Conservation (phyloP, 2,329 filamentous ascomycete species). For the Aspergillus pseudoterreus region DNA sequence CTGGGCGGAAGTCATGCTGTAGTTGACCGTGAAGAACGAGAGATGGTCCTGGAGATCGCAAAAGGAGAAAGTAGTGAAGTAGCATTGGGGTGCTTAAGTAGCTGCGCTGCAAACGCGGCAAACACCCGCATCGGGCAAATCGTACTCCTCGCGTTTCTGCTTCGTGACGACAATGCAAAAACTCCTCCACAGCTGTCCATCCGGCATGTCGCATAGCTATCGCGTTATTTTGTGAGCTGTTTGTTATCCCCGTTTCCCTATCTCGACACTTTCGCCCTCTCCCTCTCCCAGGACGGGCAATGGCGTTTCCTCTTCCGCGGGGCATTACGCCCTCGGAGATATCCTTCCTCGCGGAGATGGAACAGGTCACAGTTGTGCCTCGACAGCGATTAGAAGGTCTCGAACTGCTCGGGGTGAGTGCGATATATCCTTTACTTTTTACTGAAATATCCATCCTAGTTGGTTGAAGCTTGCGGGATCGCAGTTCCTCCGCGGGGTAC, state of each 20-base stretch:
- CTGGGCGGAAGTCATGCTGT: constrained; percentile 27
- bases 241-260: not conserved
- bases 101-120: constrained; percentile 29
- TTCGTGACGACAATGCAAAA: not conserved
- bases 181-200: not conserved
- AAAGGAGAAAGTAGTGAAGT: too few relatives aligned
- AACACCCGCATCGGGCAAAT: constrained; percentile 21
- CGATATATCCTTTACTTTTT: not conserved
- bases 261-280: not conserved
- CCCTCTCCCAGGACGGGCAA: constrained; percentile 26
- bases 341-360: constrained; percentile 95
- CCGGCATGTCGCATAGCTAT: constrained; percentile 1
- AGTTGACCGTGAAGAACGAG: not conserved
- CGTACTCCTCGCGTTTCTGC: not conserved
- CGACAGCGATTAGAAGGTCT: constrained; percentile 86
- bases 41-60: not conserved
- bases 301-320: constrained; percentile 60
- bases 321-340: constrained; percentile 82
- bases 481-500: not conserved
- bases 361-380: constrained; percentile 87
- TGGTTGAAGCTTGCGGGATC: not conserved
- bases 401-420: constrained; percentile 75
- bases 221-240: constrained; percentile 4
- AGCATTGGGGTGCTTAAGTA: not conserved
- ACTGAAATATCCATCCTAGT: not conserved